Evolutionary conservation across 192 early-diverging fungal species (phyloP).

Genomic region (Chytriomyces sp.): DNA sequence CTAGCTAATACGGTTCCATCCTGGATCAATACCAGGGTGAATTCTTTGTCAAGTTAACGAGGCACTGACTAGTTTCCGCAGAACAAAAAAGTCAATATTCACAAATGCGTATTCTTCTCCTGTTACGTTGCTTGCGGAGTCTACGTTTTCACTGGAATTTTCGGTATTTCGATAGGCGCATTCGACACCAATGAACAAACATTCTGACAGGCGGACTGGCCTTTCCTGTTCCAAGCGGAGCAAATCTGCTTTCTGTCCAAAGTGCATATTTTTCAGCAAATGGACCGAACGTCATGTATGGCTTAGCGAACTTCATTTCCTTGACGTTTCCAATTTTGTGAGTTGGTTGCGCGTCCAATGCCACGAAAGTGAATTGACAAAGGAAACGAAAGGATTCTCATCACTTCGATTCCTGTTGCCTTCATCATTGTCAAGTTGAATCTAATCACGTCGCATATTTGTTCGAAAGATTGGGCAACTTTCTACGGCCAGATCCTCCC

Average conservation of each 20-base stretch:
- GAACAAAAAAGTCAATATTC: conserved; percentile 58
- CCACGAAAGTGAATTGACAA: neutral
- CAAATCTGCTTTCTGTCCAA: too few species aligned
- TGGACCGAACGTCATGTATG: conserved; percentile 40
- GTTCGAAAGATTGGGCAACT: conserved; percentile 52
- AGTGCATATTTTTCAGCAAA: too few species aligned
- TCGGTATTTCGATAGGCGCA: conserved; percentile 32
- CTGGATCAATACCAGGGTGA: conserved; percentile 65
- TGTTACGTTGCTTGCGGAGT: conserved; percentile 51
- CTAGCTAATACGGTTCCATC: conserved; percentile 70
- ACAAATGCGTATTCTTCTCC: conserved; percentile 61
- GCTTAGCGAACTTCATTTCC: conserved; percentile 35
- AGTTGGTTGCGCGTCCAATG: neutral
- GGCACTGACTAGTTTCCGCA: conserved; percentile 12
- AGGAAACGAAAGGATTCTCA: conserved; percentile 30
- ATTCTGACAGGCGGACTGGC: conserved; percentile 32
- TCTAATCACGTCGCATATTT: conserved; percentile 52
- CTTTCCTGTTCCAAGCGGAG: conserved; percentile 34
- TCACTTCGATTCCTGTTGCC: conserved; percentile 72
- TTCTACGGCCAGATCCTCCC: conserved; percentile 63
- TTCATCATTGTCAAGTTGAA: conserved; percentile 70
- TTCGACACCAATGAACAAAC: neutral
- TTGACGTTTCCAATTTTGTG: conserved; percentile 45
- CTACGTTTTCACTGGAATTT: conserved; percentile 52
- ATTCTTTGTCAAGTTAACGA: conserved; percentile 10